Evolutionary conservation across 2,329 filamentous ascomycete genomes (phyloP), one percentile per base, ranked within the genome.

Genomic region (Dactylellina sp.): DNA sequence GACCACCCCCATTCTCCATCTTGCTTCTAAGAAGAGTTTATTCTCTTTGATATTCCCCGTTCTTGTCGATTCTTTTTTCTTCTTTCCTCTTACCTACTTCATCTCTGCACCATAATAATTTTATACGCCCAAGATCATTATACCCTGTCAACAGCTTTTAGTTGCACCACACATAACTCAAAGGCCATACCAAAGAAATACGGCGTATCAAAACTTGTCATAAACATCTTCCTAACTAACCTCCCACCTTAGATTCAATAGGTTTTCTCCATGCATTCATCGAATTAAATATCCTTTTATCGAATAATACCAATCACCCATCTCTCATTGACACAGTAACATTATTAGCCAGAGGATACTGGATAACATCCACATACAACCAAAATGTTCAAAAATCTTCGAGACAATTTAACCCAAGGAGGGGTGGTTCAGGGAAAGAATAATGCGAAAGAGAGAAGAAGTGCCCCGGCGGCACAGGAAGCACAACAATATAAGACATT

Each of bases 331-430:
- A 44, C 14, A 32, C 18, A 42, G 16, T 28, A 35, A 32, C 56
- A 53, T 11, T 37, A 39, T 47, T 37, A 37, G 53, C 24, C 25
- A 24, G 22, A 42, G 28, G 59, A 44, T 46, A 46, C 28, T 14
- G 24, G 20, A 32, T 22, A 35, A 28, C 25, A 60, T 68, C 63
- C 24, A 52, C 39, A 46, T 32, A 42, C 22, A 11, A 11, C 46
- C 18, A 74, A 32, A 62, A 74, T 74, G 70, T 61, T 74, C 20
- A 72, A 72, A 22, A 35, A 40, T 35, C 35, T 71, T 11, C 39
- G 32, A 32, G 64, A 61, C 16, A 70, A 63, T 11, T 18, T 59
- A 20, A 49, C 22, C 44, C 9, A 64, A 24, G 66, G 66, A 14
- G 53, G 60, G 11, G 18, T 65, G 7, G 53, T 72, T 22, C 44